phyloP scores from a whole-genome alignment of 1,139 yeast species.

The Wickerhamomyces sp. region DNA sequence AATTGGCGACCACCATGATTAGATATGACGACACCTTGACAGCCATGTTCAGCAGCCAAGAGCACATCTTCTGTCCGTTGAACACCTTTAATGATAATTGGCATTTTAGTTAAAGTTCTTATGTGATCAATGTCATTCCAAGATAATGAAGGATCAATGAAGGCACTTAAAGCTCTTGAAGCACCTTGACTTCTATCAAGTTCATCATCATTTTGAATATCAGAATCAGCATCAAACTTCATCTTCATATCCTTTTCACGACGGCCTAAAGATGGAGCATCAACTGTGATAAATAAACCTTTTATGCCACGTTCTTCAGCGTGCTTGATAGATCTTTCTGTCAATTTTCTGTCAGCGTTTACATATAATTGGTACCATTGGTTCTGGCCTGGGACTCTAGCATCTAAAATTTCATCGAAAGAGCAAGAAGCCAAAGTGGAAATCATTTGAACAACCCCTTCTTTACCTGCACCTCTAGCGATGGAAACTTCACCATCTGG shows the following conservation, averaged over 20 bases:
- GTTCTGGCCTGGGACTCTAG: slow-evolving; percentile 44
- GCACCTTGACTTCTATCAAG: slow-evolving; percentile 78
- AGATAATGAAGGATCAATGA: slow-evolving; percentile 75
- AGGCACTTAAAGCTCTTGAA: slow-evolving; percentile 77
- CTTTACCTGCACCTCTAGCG: slow-evolving; percentile 67
- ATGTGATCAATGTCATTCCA: slow-evolving; percentile 45
- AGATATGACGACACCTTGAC: slow-evolving; percentile 67
- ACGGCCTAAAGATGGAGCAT: slow-evolving; percentile 93
- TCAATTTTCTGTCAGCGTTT: slow-evolving; percentile 61
- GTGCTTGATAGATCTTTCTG: slow-evolving; percentile 49
- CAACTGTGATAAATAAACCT: slow-evolving; percentile 68
- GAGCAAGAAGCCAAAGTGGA: slow-evolving; percentile 77
- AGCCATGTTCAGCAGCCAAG: slow-evolving; percentile 66
- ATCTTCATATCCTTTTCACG: slow-evolving; percentile 77
- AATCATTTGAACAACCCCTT: slow-evolving; percentile 72
- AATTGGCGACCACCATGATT: slow-evolving; percentile 77
- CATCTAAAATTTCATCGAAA: slow-evolving; percentile 64
- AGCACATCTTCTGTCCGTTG: slow-evolving; percentile 65
- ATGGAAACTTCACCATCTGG: slow-evolving; percentile 79
- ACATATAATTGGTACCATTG: slow-evolving; percentile 94
- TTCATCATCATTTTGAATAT: slow-evolving; percentile 46
- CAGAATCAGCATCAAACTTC: slow-evolving; percentile 58
- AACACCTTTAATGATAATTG: slow-evolving; percentile 58
- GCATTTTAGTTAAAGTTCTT: slow-evolving; percentile 40
- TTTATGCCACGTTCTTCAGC: slow-evolving; percentile 53